Conservation (phyloP, 2,329 filamentous ascomycete species). For the Gremmenia infestans region DNA sequence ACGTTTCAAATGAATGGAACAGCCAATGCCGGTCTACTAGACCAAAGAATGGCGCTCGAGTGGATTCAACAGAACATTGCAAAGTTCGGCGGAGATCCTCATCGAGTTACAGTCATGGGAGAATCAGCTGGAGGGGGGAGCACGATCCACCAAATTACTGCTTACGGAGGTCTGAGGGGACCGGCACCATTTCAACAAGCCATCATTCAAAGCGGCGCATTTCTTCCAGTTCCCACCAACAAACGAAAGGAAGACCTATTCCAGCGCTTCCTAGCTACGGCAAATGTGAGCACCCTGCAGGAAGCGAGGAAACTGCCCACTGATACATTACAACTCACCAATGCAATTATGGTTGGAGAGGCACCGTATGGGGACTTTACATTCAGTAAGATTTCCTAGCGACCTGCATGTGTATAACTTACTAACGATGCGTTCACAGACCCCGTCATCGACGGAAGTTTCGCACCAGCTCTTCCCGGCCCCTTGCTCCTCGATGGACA, state of each 20-base stretch:
- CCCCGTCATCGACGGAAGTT: slow-evolving; percentile 40
- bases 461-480: slow-evolving; percentile 42
- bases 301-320: slow-evolving; percentile 20
- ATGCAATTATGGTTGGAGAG: slow-evolving; percentile 30
- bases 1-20: slow-evolving; percentile 37
- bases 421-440: neutral
- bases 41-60: slow-evolving; percentile 50
- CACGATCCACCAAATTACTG: slow-evolving; percentile 50
- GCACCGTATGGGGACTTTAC: slow-evolving; percentile 38
- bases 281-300: slow-evolving; percentile 32
- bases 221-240: slow-evolving; percentile 9
- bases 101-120: slow-evolving; percentile 45
- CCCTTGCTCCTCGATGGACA: slow-evolving; percentile 38
- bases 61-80: slow-evolving; percentile 52
- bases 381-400: slow-evolving; percentile 15
- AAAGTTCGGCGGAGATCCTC: slow-evolving; percentile 48
- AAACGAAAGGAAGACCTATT: slow-evolving; percentile 14
- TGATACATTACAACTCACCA: slow-evolving; percentile 8
- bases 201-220: slow-evolving; percentile 28
- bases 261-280: slow-evolving; percentile 30
- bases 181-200: slow-evolving; percentile 38
- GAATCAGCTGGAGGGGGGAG: slow-evolving; percentile 47
- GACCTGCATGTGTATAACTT: neutral
- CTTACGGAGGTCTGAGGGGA: slow-evolving; percentile 38
- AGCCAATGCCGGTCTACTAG: slow-evolving; percentile 45